Base-by-base conservation (phyloP, 2,329 filamentous ascomycete species). In the Claviceps sp. region DNA sequence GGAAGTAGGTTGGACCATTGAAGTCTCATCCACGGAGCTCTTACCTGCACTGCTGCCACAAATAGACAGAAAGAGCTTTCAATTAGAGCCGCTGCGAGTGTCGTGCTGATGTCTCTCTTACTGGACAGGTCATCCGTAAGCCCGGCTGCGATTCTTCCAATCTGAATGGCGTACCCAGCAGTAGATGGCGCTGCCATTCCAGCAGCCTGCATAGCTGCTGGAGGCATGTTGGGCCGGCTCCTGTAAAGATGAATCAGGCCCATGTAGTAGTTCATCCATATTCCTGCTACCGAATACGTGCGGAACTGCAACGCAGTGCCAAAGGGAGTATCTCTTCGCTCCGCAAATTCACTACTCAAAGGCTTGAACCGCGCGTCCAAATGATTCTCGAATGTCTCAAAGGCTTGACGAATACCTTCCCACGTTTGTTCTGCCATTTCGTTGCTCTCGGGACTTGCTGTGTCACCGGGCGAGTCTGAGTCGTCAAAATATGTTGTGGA, bases 251-350 rank as follows among this genome's bases (percentile, higher is more conserved):
- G 77, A 53, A 97, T 91, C 47, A 89, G 76, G 0, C 84, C 84
- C 74, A 91, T 87, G 66, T 95, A 86, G 65, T 87, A 90, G 57
- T 90, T 85, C 62, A 87, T 82, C 88, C 89, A 95, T 22, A 96
- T 75, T 38, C 87, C 85, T 2, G 87, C 87, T 56, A 97, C 85
- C n/a, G 85, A 84, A 64, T 89, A 91, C 2, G 87, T 91, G 34
- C 87, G 80, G 63, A 95, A 96, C 57, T 89, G 82, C 6, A 89
- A 70, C 0, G 87, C 85, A 2, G 81, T 78, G 0, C 93, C 91
- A 62, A 96, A 98, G 0, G 91, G 89, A 1, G 89, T 67, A 24
- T 69, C 64, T 84, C 56, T 78, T 66, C 47, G 81, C 74, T 50
- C 81, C 68, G 53, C 74, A 51, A 82, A 80, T 55, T 93, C 88